Percentiles rank a stretch among this genome's conserved stretches.
Conservation (phyloP, 192 early-diverging fungal species). For the Coemansia sp. region DNA sequence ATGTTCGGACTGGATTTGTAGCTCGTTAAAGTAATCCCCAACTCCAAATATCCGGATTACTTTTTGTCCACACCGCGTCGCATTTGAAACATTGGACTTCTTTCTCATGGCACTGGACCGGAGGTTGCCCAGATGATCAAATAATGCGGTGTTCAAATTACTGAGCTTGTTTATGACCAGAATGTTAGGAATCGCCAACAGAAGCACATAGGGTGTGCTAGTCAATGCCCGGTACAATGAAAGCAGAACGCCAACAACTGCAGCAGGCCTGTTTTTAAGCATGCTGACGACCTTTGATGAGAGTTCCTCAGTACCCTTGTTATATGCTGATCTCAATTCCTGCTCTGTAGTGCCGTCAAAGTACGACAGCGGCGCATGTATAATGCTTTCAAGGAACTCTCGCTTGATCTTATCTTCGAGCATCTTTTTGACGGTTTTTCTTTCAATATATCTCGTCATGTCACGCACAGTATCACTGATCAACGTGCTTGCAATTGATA, state of each 20-base stretch:
- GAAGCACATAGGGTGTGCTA: constrained; percentile 15
- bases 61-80: neutral
- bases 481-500: neutral
- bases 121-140: too few relatives aligned
- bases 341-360: constrained; percentile 29
- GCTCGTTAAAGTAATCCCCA: constrained; percentile 50
- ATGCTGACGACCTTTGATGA: constrained; percentile 4
- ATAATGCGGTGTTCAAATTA: too few relatives aligned
- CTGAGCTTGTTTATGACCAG: neutral
- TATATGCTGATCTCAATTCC: constrained; percentile 13
- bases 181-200: constrained; percentile 5
- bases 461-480: neutral
- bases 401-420: constrained; percentile 8
- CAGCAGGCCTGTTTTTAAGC: constrained; percentile 5
- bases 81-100: too few relatives aligned
- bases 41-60: constrained; percentile 61
- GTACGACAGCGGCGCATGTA: constrained; percentile 26
- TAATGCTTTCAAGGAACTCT: constrained; percentile 13
- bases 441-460: neutral
- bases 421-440: neutral
- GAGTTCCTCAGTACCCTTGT: constrained; percentile 7
- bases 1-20: constrained; percentile 54
- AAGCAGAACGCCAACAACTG: neutral
- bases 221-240: constrained; percentile 11
- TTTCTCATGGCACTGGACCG: too few relatives aligned